Evolutionary conservation across 192 early-diverging fungal species (phyloP).

Genomic region (Spinellus fusiger): DNA sequence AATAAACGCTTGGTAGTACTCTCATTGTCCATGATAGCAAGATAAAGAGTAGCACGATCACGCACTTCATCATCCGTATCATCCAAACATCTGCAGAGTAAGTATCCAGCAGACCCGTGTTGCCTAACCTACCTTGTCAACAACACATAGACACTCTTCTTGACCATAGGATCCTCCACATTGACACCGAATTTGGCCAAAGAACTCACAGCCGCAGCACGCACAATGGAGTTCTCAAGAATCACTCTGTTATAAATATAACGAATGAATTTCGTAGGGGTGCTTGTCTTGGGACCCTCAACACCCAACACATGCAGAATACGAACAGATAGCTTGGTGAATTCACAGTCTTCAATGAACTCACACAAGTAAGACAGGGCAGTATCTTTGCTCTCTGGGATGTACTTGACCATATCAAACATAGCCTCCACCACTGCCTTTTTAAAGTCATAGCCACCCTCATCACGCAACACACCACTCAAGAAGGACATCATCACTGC

Average conservation of each 20-base stretch:
- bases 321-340: constrained; percentile 96
- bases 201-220: constrained; percentile 93
- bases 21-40: constrained; percentile 71
- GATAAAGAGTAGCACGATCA: constrained; percentile 87
- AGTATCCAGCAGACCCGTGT: background rate
- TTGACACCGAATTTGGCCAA: constrained; percentile 90
- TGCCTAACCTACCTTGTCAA: constrained; percentile 51
- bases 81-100: constrained; percentile 77
- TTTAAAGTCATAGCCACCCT: constrained; percentile 98
- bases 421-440: constrained; percentile 95
- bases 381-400: constrained; percentile 90
- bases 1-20: constrained; percentile 62
- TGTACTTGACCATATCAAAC: constrained; percentile 89
- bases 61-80: constrained; percentile 98
- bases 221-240: constrained; percentile 92
- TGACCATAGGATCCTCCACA: constrained; percentile 61
- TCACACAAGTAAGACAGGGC: constrained; percentile 96
- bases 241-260: constrained; percentile 99
- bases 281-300: constrained; percentile 88
- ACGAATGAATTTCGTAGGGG: constrained; percentile 94
- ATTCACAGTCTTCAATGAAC: constrained; percentile 99
- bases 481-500: constrained; percentile 89
- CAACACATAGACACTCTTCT: constrained; percentile 75
- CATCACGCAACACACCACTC: constrained; percentile 88
- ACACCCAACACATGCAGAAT: constrained; percentile 91